phyloP scores from a whole-genome alignment of 2,329 filamentous ascomycete species.

The Aspergillaceae sp. region DNA sequence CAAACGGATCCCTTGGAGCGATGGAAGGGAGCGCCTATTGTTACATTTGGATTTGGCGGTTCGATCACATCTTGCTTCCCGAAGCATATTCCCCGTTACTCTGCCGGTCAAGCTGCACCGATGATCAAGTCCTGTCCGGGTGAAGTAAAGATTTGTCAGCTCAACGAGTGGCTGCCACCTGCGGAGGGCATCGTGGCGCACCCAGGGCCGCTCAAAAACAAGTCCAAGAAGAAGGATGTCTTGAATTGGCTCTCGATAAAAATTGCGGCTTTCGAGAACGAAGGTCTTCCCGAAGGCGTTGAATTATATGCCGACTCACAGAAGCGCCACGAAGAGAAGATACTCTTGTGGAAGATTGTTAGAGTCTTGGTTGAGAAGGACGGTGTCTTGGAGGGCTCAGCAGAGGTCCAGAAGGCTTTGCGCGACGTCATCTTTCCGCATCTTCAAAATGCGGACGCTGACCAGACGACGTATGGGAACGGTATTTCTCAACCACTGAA shows the following conservation, averaged over 20 bases:
- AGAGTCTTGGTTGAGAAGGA: constrained; percentile 78
- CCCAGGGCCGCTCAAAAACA: constrained; percentile 79
- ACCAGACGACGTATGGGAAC: constrained; percentile 15
- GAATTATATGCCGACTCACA: constrained; percentile 41
- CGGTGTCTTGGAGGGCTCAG: constrained; percentile 65
- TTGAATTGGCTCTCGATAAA: constrained; percentile 68
- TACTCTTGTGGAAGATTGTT: constrained; percentile 81
- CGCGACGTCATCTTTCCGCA: constrained; percentile 64
- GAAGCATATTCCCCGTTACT: constrained; percentile 77
- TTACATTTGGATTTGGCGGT: constrained; percentile 83
- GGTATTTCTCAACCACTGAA: constrained; percentile 19
- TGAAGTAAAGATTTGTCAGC: constrained; percentile 66
- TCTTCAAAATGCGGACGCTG: constrained; percentile 24
- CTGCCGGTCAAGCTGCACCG: constrained; percentile 61
- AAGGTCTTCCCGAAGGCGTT: constrained; percentile 39
- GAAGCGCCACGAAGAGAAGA: constrained; percentile 68
- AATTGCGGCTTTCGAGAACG: constrained; percentile 63
- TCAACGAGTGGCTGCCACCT: constrained; percentile 64
- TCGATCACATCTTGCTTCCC: constrained; percentile 77
- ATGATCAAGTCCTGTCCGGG: constrained; percentile 76
- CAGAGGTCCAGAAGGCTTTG: constrained; percentile 64
- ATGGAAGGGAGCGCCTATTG: constrained; percentile 83
- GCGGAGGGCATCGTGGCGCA: constrained; percentile 69
- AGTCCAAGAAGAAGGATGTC: constrained; percentile 93
- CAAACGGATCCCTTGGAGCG: constrained; percentile 68